Evolutionary conservation across 805 yeast species (phyloP), one percentile per base, ranked within the genome.

Genomic region (Starmera amethionina): DNA sequence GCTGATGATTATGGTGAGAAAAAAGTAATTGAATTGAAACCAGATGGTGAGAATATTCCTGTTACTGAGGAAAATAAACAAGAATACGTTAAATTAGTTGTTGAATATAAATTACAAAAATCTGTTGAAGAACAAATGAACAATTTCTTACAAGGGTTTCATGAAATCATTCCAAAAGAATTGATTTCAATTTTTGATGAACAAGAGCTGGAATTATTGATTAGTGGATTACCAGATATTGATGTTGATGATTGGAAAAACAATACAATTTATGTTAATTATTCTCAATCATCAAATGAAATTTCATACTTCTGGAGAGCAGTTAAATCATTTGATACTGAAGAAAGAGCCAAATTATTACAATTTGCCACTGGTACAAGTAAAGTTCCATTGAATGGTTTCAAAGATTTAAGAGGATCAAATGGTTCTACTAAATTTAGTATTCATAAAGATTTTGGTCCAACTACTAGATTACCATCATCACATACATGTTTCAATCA

Each of bases 231-330:
- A 51, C 98, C 99, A 2, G 96, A 90, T 52, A 88, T 93, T 52
- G 96, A 87, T 63, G 90, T 90, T 16, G 86, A 80, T 49, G 99
- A 93, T 56, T 93, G 99, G 99, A 83, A 84, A 48, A 80, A 77
- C 53, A 84, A 93, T 56, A 76, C 96, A 2, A 69, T 65, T 1
- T 82, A 93, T 61, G 81, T 75, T 37, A 90, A 88, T 56, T 93
- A 90, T 58, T 74, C 87, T 0, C 72, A 89, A 1, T 72, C 84
- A 2, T 84, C 95, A 2, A 78, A 85, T 28, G 97, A 89, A 56
- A 80, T 93, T 42, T 88, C 82, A 55, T 90, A 97, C 85, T 93
- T 93, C 64, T 93, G 99, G 99, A 72, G 97, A 56, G 96, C 97
- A 1, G 96, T 93, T 12, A 77, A 87, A 52, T 85, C 97, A 1